Base-by-base conservation (phyloP, 768 basidiomycete genomes). In the Serendipita sp. region DNA sequence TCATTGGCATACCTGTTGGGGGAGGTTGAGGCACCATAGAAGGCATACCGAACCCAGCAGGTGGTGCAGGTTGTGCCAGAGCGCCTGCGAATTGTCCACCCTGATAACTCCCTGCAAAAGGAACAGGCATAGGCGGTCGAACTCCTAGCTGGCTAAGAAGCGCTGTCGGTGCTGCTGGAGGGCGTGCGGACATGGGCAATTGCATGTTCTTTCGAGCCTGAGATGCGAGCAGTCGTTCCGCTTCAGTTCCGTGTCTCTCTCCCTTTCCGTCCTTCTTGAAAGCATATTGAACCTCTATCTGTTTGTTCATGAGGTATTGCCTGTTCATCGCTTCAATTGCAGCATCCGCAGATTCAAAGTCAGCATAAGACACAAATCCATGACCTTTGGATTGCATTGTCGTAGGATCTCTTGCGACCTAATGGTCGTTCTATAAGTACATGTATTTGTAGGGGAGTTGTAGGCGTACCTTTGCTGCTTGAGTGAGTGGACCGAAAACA, bases 231-330 rank as follows among this genome's bases (percentile, higher is more conserved):
- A 97, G 83, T 65, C 96, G 85, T 76, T 99, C 96, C n/a, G 96
- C 94, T 15, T 88, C 80, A 10, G 95, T 96, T 34, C 96, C 96
- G 71, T 98, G 96, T 3, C 96, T 83, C 74, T 99, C 96, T 65
- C 95, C 95, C 72, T 97, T 95, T 48, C 91, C 93, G 71, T 98
- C 96, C 77, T 98, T 98, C 77, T 99, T 98, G 82, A 98, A 97
- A 1, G 96, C 95, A 73, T 96, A 99, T 73, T 97, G 93, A 10
- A 96, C 93, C 16, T 88, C 85, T 72, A 99, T 91, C 64, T 93
- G 88, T 76, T 97, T 97, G 80, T 98, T 97, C 88, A 94, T 94
- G 54, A 98, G 80, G 82, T 91, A 97, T 72, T 98, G 94, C 44
- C 85, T 85, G 69, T 97, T 94, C 95, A 98, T 97, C 8, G 91